phyloP scores from a whole-genome alignment of 805 yeast genomes.

The Metschnikowia continentalis region DNA sequence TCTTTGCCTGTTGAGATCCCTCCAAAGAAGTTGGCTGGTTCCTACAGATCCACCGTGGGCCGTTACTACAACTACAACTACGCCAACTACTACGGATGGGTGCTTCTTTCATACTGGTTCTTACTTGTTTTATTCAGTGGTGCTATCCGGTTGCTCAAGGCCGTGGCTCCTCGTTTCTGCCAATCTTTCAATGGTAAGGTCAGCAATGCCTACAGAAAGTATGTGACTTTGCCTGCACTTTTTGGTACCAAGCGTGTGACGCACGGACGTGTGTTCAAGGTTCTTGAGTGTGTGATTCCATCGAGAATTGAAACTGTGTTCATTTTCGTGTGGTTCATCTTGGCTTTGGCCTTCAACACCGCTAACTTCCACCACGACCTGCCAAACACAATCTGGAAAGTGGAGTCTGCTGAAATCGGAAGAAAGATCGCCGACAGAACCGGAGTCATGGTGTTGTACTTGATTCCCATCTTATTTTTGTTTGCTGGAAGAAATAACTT shows the following conservation, averaged over 20 bases:
- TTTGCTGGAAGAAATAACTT: constrained; percentile 76
- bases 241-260: constrained; percentile 13
- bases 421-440: constrained; percentile 48
- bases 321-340: constrained; percentile 18
- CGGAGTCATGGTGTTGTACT: constrained; percentile 45
- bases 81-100: constrained; percentile 37
- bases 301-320: constrained; percentile 23
- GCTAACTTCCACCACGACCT: constrained; percentile 11
- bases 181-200: constrained; percentile 27
- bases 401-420: constrained; percentile 7
- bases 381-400: constrained; percentile 9
- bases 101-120: constrained; percentile 47
- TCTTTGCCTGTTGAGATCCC: constrained; percentile 34
- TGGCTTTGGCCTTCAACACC: constrained; percentile 12
- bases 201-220: constrained; percentile 23
- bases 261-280: constrained; percentile 3
- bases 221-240: constrained; percentile 28
- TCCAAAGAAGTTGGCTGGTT: constrained; percentile 19
- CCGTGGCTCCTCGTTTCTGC: constrained; percentile 36
- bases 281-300: constrained; percentile 29
- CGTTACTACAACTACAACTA: constrained; percentile 37
- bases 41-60: constrained; percentile 25
- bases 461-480: constrained; percentile 51
- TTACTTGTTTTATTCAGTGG: constrained; percentile 40
- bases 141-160: constrained; percentile 35